Conservation (phyloP, 106 monocot genomes). For the Allium cepa region DNA sequence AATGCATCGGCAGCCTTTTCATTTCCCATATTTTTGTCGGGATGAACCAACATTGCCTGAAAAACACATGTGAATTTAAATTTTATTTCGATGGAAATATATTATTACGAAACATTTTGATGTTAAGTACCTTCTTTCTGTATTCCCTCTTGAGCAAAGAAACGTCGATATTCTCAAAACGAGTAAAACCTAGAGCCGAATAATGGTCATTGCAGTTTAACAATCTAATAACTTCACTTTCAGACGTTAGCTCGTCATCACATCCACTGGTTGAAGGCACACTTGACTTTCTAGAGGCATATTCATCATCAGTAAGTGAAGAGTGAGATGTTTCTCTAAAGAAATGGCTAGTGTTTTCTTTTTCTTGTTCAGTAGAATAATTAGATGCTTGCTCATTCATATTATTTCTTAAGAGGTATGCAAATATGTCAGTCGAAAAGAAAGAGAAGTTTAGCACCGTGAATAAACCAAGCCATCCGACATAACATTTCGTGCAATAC, state of each 20-base stretch:
- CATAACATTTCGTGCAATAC: slow-evolving; percentile 63
- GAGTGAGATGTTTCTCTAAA: slow-evolving; percentile 22
- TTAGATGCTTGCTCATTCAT: slow-evolving; percentile 38
- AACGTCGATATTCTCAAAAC: slow-evolving; percentile 66
- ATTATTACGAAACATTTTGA: not conserved
- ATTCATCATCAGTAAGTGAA: slow-evolving; percentile 29
- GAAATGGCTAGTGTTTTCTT: slow-evolving; percentile 16
- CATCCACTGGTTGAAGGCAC: slow-evolving; percentile 83
- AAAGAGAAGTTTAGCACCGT: slow-evolving; percentile 77
- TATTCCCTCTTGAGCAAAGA: slow-evolving; percentile 83
- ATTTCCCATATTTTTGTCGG: slow-evolving; percentile 96
- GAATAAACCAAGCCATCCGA: slow-evolving; percentile 86
- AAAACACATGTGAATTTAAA: slow-evolving; percentile 1
- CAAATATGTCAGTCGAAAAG: slow-evolving; percentile 74
- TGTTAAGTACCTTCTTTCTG: slow-evolving; percentile 60
- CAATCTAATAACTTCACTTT: slow-evolving; percentile 83
- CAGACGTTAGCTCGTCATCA: slow-evolving; percentile 75
- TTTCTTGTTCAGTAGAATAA: slow-evolving; percentile 20
- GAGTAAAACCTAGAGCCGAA: slow-evolving; percentile 72
- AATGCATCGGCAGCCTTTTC: slow-evolving; percentile 96
- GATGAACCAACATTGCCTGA: slow-evolving; percentile 97
- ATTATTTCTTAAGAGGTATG: slow-evolving; percentile 59
- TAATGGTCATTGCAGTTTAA: slow-evolving; percentile 90
- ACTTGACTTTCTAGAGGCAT: slow-evolving; percentile 22
- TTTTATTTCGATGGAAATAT: too few species aligned